Base-by-base conservation (phyloP, 495 filamentous ascomycete genomes). In the Xeromyces bisporus region DNA sequence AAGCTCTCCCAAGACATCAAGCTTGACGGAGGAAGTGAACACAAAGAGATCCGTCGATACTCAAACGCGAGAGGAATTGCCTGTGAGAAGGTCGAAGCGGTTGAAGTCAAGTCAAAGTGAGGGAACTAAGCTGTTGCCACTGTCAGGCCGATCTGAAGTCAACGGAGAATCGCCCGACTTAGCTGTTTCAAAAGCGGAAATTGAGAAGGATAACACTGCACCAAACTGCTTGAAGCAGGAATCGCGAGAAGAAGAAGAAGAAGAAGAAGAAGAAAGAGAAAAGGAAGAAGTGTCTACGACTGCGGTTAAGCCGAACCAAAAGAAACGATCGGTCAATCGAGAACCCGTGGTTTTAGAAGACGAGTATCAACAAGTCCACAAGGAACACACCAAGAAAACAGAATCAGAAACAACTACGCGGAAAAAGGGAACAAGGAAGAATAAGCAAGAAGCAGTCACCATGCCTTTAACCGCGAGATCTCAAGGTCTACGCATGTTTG, bases 391-490 rank as follows among this genome's bases (percentile, higher is more conserved):
- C 18, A 34, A 13, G 28, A 30, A 12, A 2, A 2, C 26, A 1
- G n/a, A n/a, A 6, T 4, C 25, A 11, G 6, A 4, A n/a, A 7
- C 9, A 17, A 31, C 29, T 6, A 10, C 23, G 0, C 25, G 27
- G 3, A 40, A 31, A 9, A 38, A 40, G 21, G 27, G 44, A 9
- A 50, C 58, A 36, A 53, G 58, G 6, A 65, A 66, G 31, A 54
- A 48, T 41, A 58, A 53, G 39, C 62, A 48, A 33, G 54, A 55
- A 30, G 36, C 42, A 8, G 59, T 65, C 45, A 50, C 49, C 2
- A 68, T 80, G 64, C 77, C 81, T 0, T 48, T 93, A 5, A 76
- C 73, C 18, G 48, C 65, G 9, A 63, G 89, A 16, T 79, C 82
- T 0, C 50, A 62, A 3, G 71, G 73, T 0, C 53, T 87, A 36